Conservation (phyloP, 2,329 filamentous ascomycete species). For the Acrodontium crateriforme region DNA sequence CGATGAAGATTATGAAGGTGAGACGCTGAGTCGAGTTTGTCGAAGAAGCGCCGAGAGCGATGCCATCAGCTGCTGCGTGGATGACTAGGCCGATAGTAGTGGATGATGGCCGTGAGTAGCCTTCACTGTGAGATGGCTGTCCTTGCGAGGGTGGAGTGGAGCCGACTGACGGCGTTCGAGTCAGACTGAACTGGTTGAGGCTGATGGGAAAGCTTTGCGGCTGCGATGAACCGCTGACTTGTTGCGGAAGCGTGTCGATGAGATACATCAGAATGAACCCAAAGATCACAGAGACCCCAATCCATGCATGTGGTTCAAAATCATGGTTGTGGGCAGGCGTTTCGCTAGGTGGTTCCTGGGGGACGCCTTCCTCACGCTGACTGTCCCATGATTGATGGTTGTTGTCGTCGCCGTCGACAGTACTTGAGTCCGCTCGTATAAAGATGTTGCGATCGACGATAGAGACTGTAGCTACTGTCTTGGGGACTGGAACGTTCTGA, state of each 20-base stretch:
- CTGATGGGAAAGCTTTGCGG: constrained; percentile 73
- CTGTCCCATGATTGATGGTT: too few species aligned
- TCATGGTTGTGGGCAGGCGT: not conserved
- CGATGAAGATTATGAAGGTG: constrained; percentile 83
- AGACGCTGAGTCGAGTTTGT: constrained; percentile 53
- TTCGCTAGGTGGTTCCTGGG: not conserved
- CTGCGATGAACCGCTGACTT: constrained; percentile 43
- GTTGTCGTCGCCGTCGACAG: not conserved
- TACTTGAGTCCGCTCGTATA: too few species aligned
- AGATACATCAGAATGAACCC: constrained; percentile 97
- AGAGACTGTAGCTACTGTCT: not conserved
- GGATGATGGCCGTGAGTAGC: constrained; percentile 22
- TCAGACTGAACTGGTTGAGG: constrained; percentile 57
- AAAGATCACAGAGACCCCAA: constrained; percentile 72
- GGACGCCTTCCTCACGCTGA: not conserved
- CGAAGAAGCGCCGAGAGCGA: constrained; percentile 81
- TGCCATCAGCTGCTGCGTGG: constrained; percentile 86
- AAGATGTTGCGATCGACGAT: not conserved
- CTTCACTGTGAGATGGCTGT: constrained; percentile 12
- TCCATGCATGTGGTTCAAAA: constrained; percentile 50
- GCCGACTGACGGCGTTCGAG: constrained; percentile 13
- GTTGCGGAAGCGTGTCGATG: constrained; percentile 70
- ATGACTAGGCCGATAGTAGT: constrained; percentile 89
- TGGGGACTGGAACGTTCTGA: too few species aligned
- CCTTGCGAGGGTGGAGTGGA: too few species aligned